Evolutionary conservation across 371 early-diverging fungal species (phyloP), one percentile per base, ranked within the genome.

Genomic region (Lichtheimia hyalospora): DNA sequence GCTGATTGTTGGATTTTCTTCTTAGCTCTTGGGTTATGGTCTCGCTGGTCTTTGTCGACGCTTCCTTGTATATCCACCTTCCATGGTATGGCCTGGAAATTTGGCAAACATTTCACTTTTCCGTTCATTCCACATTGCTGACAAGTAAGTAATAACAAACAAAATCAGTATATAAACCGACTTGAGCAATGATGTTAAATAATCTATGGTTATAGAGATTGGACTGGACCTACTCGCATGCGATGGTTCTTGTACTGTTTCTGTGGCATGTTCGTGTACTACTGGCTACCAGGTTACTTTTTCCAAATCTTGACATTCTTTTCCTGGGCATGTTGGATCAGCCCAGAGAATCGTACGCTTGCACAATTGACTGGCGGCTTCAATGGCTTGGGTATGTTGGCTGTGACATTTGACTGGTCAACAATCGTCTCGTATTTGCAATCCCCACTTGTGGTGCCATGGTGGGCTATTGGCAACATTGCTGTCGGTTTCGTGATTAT

Each of bases 51-150:
- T 89, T 1, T 74, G 85, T 34, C 86, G 94, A 49, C 78, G 82
- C 39, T 91, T 77, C 67, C 77, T 96, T 21, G 92, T 96, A n/a
- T 79, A 85, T 41, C 95, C 95, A 14, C 75, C 90, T 1, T 75
- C 85, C 10, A 94, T 96, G 95, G 77, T 93, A 49, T 96, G 95
- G 95, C 94, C 94, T 15, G 54, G 72, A 3, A 85, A 79, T 49
- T 70, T 96, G 54, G 77, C 92, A 18, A 79, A 79, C 42, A 85
- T 92, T 41, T 86, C 93, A 5, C 70, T 94, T 23, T 86, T 91
- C 74, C 80, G 79, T 42, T 81, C 90, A 0, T 86, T 92, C 61
- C 94, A 94, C 69, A 73, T 65, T 18, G 70, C 58, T 14, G 72
- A 67, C 52, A 69, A 41, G 64, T 63, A 63, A 58, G 52, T 52